Evolutionary conservation across 345 rosid genomes (phyloP).

Genomic region (Brassica incana): DNA sequence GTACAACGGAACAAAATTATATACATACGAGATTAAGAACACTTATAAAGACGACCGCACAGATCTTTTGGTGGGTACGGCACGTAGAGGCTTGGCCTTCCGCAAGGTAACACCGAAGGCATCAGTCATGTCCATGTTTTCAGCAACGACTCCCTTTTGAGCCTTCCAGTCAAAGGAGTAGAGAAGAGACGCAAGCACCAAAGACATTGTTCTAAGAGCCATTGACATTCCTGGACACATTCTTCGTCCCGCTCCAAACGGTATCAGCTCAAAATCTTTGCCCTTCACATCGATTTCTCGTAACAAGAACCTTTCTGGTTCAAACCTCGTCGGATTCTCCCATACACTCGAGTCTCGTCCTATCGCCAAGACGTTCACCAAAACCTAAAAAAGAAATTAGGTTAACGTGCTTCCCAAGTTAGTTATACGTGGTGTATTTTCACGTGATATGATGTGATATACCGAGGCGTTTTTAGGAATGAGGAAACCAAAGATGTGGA

Average conservation of each 20-base stretch:
- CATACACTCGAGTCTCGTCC: conserved; percentile 44
- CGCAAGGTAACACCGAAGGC: conserved; percentile 30
- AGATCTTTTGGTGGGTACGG: conserved; percentile 19
- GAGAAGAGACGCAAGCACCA: conserved; percentile 48
- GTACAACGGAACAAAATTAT: background rate
- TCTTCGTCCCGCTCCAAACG: conserved; percentile 35
- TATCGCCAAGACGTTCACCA: conserved; percentile 42
- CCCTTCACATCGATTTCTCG: conserved; percentile 31
- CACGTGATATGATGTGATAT: background rate
- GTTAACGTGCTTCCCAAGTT: conserved; percentile 8
- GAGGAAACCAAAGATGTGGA: conserved; percentile 18
- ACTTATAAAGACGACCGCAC: background rate
- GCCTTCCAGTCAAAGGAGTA: conserved; percentile 51
- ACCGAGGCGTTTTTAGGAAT: conserved; percentile 23
- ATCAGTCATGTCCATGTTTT: conserved; percentile 46
- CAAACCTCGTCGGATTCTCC: conserved; percentile 37
- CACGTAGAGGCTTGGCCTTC: conserved; percentile 37
- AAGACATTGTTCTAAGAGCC: conserved; percentile 40
- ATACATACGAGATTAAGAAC: background rate
- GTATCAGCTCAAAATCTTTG: conserved; percentile 30
- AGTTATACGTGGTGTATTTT: background rate
- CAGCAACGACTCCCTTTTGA: conserved; percentile 29
- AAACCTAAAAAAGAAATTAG: conserved; percentile 14
- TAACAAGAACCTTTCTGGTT: conserved; percentile 38
- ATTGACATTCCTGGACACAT: conserved; percentile 42